A percentile compares a stretch with the other conserved stretches of the same genome.
These are phyloP conservation scores for Asterophora lycoperdoides DNA, from an alignment of 768 basidiomycete genomes.

Conservation along the genomic window DNA sequence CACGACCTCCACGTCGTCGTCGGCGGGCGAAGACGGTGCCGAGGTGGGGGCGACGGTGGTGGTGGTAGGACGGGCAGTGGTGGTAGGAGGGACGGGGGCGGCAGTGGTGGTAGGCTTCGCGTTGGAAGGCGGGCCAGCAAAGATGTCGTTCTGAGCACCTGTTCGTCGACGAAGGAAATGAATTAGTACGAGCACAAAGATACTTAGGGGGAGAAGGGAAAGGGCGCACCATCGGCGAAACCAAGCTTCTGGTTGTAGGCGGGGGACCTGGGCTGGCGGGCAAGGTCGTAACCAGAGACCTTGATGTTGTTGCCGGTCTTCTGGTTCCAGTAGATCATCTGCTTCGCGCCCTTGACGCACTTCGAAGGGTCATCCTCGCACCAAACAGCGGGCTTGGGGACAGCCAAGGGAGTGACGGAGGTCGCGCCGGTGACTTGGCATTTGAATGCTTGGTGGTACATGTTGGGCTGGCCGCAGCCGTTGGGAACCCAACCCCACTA, in stretches of 20 bases:
- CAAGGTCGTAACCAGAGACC: conserved; percentile 36
- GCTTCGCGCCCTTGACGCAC: conserved; percentile 48
- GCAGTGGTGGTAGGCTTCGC: not conserved
- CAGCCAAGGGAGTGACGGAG: conserved; percentile 34
- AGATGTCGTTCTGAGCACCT: conserved; percentile 46
- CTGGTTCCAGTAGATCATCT: conserved; percentile 56
- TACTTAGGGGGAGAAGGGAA: conserved; percentile 1
- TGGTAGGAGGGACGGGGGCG: too few relatives aligned
- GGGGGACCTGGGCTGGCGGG: conserved; percentile 38
- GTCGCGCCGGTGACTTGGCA: conserved; percentile 46
- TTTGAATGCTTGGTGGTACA: conserved; percentile 43
- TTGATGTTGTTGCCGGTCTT: conserved; percentile 43
- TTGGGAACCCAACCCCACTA: conserved; percentile 52
- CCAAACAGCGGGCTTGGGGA: conserved; percentile 45
- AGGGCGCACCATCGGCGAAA: conserved; percentile 38
- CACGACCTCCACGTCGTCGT: too few relatives aligned
- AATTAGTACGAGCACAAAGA: not conserved
- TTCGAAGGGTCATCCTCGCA: conserved; percentile 41
- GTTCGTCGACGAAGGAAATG: not conserved
- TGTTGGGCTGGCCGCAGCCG: conserved; percentile 51
- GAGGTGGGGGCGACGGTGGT: too few relatives aligned
- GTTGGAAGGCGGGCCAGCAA: conserved; percentile 17
- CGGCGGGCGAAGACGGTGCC: too few relatives aligned
- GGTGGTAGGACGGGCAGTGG: too few relatives aligned
- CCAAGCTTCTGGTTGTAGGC: conserved; percentile 48